Base-by-base conservation (phyloP, 73 alveolate species). In the Paramecium biaurelia region DNA sequence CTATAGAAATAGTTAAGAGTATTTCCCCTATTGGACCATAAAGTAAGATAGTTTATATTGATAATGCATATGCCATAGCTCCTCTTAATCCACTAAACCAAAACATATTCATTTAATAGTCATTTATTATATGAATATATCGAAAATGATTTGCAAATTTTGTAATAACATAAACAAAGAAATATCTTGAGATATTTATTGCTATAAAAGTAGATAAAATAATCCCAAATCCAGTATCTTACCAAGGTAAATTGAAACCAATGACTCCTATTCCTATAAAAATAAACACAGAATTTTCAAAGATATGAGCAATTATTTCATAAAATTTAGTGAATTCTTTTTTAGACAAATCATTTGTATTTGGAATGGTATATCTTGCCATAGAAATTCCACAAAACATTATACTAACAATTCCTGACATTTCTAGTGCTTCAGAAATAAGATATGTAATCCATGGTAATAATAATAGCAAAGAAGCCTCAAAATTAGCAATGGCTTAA, bases 51-150 rank as follows among this genome's bases (percentile, higher is more conserved):
- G 84, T 63, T 63, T 63, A 63, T 11, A 63, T 63, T 26, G 99
- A 97, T 18, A 96, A 86, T 1, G 99, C 99, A 86, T 95, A 96
- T 15, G 99, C 98, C 97, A 96, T 96, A n/a, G 97, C 97, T 7
- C 99, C 99, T 84, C 98, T 58, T 18, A 96, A 93, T 26, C 98
- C 98, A 28, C 96, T 70, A 43, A 93, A 32, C 96, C 97, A 96
- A 95, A 93, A 41, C 30, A 96, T 92, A 43, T 94, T 63, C 14
- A 14, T 24, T 28, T 58, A 58, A 58, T 21, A 76, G 14, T 35
- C 45, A 72, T 26, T 49, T 56, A 47, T 53, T 43, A 58, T 3
- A 28, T 58, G 76, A 20, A 58, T 70, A 10, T 57, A 85, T 85
- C 97, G 38, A 18, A 92, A 49, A 34, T 76, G 32, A 86, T 94